Base-by-base conservation (phyloP, 2,329 filamentous ascomycete species). In the Trichocomaceae sp. region DNA sequence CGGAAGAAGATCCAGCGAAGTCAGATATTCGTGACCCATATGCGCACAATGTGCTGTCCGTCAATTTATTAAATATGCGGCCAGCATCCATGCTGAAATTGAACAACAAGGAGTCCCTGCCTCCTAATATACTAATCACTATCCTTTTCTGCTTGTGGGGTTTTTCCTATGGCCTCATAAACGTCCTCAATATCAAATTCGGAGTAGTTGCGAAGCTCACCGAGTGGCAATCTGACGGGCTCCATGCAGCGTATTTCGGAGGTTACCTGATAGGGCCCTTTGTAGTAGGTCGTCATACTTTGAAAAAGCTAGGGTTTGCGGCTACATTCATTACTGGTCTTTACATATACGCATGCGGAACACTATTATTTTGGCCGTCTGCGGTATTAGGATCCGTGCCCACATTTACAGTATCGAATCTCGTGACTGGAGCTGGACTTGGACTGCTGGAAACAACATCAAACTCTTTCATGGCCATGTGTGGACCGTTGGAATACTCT, bases 341-440 rank as follows among this genome's bases (percentile, higher is more conserved):
- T 1, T 75, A 74, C 51, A 77, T 84, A 17, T 85, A 84, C 61
- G 80, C 79, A 15, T 80, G 78, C 57, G 82, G 82, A 2, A 77
- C 79, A 0, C 66, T 85, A 12, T 72, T 84, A n/a, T 85, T 84
- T 68, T 85, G 82, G 82, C 82, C 82, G 0, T 82, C 82, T 3
- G 82, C 82, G 2, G 81, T 84, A 1, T 68, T 85, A 20, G 79
- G 78, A 0, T 84, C 80, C 0, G 83, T 82, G 55, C 73, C 77
- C 1, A 81, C 81, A 0, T 84, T 83, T 56, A 68, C 82, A 1
- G 69, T 84, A 22, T 83, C 81, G 3, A 84, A 84, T 59, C 81
- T 84, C 62, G 80, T 85, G 53, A 79, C 82, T 3, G 82, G 80
- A 0, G 73, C 79, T 23, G 82, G 82, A 1, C 70, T 85, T 8